These are phyloP conservation scores for Zygosaccharomyces pseudobailii DNA, from an alignment of 1,139 yeast species.

Conservation along the genomic window DNA sequence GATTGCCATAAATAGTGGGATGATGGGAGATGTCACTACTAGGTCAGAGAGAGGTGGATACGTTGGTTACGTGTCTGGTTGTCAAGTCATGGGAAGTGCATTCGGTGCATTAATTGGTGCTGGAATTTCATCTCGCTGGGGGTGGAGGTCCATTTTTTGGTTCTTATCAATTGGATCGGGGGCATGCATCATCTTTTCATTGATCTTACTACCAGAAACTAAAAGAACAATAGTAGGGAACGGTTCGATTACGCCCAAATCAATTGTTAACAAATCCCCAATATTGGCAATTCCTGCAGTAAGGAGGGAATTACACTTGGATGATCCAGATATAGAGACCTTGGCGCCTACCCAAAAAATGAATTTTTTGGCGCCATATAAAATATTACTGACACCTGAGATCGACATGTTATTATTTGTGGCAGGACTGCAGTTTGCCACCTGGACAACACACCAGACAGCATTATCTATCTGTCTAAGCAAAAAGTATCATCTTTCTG, in stretches of 20 bases:
- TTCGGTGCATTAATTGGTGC: constrained; percentile 77
- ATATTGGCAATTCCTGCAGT: constrained; percentile 29
- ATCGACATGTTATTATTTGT: constrained; percentile 43
- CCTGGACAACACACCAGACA: constrained; percentile 68
- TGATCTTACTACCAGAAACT: constrained; percentile 63
- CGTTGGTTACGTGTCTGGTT: constrained; percentile 58
- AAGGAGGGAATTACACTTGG: constrained; percentile 27
- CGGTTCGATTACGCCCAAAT: constrained; percentile 48
- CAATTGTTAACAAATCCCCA: constrained; percentile 37
- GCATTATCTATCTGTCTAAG: constrained; percentile 54
- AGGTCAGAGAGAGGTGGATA: constrained; percentile 59
- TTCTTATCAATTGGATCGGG: constrained; percentile 62
- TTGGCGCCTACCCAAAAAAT: constrained; percentile 31
- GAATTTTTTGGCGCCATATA: constrained; percentile 45
- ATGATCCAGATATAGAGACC: constrained; percentile 29
- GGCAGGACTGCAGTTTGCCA: constrained; percentile 56
- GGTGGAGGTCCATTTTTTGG: constrained; percentile 77
- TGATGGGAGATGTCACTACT: constrained; percentile 63
- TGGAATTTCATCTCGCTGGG: constrained; percentile 50
- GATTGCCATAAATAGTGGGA: constrained; percentile 60
- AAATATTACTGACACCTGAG: constrained; percentile 39
- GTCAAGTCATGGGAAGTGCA: constrained; percentile 67
- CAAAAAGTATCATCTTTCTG: constrained; percentile 44
- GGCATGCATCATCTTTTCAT: constrained; percentile 35
- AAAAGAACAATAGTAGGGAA: constrained; percentile 65